Evolutionary conservation across 202 grass and related monocot genomes (phyloP), one percentile per base, ranked within the genome.

Genomic region (Brachypodium distachyon): DNA sequence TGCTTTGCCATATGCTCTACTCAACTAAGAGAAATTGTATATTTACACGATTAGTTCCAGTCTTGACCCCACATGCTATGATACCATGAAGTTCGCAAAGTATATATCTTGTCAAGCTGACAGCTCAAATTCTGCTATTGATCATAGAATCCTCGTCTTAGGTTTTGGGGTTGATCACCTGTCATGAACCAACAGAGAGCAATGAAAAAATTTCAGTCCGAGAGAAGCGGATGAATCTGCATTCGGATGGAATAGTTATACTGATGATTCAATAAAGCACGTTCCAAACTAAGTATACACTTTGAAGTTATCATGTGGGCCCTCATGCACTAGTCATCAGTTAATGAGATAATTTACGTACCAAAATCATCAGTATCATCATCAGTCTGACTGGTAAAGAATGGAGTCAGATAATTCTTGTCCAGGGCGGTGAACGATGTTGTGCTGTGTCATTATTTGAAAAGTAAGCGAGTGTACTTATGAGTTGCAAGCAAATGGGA

Each of bases 371-470:
- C 91, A 3, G 93, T 80, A 28, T 88, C 93, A 1, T 87, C 83
- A 58, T 98, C 91, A n/a, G 81, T 95, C 75, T 98, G 91, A 77
- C 89, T 98, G 1, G 96, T 98, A 71, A 98, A 98, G 69, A 98
- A 95, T 83, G 96, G 96, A 88, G 96, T 98, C 48, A 98, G 79
- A 77, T 84, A 98, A 77, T 98, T 98, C 81, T 90, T 98, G 80
- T 98, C 96, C 80, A 98, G 82, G 70, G 92, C 96, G 43, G 79
- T 92, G 75, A 98, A 98, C 48, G 96, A 98, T n/a, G 96, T 88
- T 3, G 96, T 92, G 76, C 96, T 98, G 89, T 62, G 84, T 47
- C 60, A 90, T 39, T 40, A 84, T 61, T 84, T 39, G 37, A 46
- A 87, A 42, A 4, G 27, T 87, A 57, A 69, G 44, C 5, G 61